These are phyloP conservation scores for Aspergillus clavatus DNA, from an alignment of 2,329 filamentous ascomycete species.

Conservation along the genomic window DNA sequence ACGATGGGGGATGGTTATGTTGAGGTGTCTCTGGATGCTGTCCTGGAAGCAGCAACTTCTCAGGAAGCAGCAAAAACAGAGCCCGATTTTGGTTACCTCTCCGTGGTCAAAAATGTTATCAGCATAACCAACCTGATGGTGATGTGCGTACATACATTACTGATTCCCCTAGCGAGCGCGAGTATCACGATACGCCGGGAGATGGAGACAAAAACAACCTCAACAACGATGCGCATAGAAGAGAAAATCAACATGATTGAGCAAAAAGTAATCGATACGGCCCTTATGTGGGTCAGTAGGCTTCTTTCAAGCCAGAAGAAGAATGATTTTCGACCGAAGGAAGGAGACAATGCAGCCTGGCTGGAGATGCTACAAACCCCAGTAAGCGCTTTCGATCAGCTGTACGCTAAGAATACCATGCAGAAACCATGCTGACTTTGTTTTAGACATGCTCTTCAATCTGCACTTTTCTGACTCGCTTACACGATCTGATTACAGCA, in stretches of 20 bases:
- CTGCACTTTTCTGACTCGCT: slow-evolving; percentile 70
- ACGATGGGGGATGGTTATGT: slow-evolving; percentile 82
- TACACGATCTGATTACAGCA: slow-evolving; percentile 58
- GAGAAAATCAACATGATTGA: slow-evolving; percentile 72
- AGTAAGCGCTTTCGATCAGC: slow-evolving; percentile 25
- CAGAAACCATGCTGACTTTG: neutral
- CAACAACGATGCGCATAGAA: slow-evolving; percentile 72
- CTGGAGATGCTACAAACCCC: slow-evolving; percentile 77
- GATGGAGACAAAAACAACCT: slow-evolving; percentile 76
- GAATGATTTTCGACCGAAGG: slow-evolving; percentile 81
- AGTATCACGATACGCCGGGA: slow-evolving; percentile 86
- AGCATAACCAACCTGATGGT: slow-evolving; percentile 91
- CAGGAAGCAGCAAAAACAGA: slow-evolving; percentile 78
- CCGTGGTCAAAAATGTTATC: slow-evolving; percentile 72
- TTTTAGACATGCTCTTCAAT: slow-evolving; percentile 68
- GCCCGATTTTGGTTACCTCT: slow-evolving; percentile 80
- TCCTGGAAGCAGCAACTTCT: slow-evolving; percentile 67
- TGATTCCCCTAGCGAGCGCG: slow-evolving; percentile 81
- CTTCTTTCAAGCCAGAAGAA: slow-evolving; percentile 76
- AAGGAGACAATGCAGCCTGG: slow-evolving; percentile 57
- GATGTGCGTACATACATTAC: slow-evolving; percentile 82
- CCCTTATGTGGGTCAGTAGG: slow-evolving; percentile 69
- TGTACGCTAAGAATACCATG: neutral
- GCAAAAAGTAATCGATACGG: slow-evolving; percentile 65
- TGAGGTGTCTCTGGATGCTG: slow-evolving; percentile 61